phyloP scores from a whole-genome alignment of 495 filamentous ascomycete genomes.

The Lasiosphaeria miniovina region DNA sequence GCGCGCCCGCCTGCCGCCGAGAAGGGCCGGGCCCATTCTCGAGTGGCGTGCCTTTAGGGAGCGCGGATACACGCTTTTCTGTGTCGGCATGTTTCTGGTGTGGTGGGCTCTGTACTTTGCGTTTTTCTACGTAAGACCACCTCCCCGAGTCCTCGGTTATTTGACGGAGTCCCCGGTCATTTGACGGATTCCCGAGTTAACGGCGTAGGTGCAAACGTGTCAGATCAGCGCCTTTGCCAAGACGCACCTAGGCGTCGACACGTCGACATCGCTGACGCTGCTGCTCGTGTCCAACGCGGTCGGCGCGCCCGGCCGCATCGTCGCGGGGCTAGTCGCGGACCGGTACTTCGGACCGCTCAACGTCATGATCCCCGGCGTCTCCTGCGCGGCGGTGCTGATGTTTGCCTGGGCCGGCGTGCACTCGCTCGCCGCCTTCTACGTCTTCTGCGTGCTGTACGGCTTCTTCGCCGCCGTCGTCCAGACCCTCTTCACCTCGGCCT shows the following conservation, averaged over 20 bases:
- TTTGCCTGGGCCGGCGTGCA: constrained; percentile 63
- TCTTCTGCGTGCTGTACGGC: constrained; percentile 65
- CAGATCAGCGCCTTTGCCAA: no score
- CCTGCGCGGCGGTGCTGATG: constrained; percentile 48
- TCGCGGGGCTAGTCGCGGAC: constrained; percentile 66
- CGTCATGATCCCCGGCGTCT: constrained; percentile 54
- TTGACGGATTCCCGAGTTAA: no score
- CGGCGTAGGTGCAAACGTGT: no score
- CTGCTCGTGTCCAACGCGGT: constrained; percentile 72
- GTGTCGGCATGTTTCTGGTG: constrained; percentile 58
- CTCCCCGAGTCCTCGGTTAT: constrained; percentile 42
- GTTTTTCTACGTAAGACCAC: constrained; percentile 70
- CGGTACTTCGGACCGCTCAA: constrained; percentile 54
- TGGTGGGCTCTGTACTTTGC: constrained; percentile 61
- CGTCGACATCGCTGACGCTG: constrained; percentile 56
- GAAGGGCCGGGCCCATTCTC: constrained; percentile 56
- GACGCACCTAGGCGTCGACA: constrained; percentile 41
- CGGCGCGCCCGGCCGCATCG: constrained; percentile 60
- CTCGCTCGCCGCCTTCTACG: constrained; percentile 50
- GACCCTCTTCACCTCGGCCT: constrained; percentile 61
- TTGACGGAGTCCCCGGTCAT: not conserved
- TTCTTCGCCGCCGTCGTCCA: constrained; percentile 64
- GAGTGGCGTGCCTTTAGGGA: constrained; percentile 69
- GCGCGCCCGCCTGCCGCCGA: constrained; percentile 30
- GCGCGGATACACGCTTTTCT: constrained; percentile 61